A percentile compares a stretch with the other conserved stretches of the same genome.
phyloP scores from a whole-genome alignment of 768 basidiomycete species.

The Phallus indusiatus region DNA sequence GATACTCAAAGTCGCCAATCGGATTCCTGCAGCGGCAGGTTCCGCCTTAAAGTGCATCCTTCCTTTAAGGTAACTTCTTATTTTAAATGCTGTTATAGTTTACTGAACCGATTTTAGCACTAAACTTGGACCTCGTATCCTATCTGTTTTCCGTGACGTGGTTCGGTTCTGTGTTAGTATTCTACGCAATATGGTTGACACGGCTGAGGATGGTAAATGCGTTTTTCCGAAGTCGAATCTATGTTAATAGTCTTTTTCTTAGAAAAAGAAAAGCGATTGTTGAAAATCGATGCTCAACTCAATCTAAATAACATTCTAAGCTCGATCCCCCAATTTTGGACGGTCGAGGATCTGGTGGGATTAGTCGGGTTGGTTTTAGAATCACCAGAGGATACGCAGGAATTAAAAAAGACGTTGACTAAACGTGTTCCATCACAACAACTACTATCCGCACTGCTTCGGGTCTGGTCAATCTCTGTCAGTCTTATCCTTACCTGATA shows the following conservation, averaged over 20 bases:
- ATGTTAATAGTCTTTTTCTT: not conserved
- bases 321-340: constrained; percentile 80
- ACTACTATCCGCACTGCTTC: constrained; percentile 54
- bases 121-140: constrained; percentile 78
- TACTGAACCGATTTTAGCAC: constrained; percentile 31
- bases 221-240: not conserved
- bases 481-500: not conserved
- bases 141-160: constrained; percentile 74
- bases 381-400: constrained; percentile 25
- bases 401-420: constrained; percentile 53
- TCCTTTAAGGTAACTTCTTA: constrained; percentile 47
- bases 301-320: constrained; percentile 62
- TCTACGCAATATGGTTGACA: not conserved
- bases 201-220: not conserved
- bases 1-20: constrained; percentile 40
- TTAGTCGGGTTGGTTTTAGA: constrained; percentile 52
- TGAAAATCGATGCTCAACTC: constrained; percentile 28
- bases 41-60: constrained; percentile 46
- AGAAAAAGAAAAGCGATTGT: constrained; percentile 9
- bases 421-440: constrained; percentile 62
- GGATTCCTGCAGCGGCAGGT: constrained; percentile 23
- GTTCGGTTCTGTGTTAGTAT: constrained; percentile 42
- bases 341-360: constrained; percentile 44
- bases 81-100: not conserved
- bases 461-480: constrained; percentile 37